A percentile compares a stretch with the other conserved stretches of the same genome.
Evolutionary conservation across 78 protist genomes (phyloP).

Genomic region (Chrysochromulina tobinii): DNA sequence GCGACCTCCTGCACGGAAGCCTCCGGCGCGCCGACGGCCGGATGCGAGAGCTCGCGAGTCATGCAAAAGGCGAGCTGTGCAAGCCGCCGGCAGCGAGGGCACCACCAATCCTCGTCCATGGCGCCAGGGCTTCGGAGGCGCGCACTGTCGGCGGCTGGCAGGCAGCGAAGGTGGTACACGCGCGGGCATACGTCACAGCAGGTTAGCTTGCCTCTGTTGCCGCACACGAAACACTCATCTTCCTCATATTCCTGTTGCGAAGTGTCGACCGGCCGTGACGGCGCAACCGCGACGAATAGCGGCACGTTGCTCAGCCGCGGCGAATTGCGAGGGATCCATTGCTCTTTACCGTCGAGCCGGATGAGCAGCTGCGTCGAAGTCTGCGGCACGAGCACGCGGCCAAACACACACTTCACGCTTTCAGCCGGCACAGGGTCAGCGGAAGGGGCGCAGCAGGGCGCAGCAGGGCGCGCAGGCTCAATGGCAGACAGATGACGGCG

Average conservation of each 20-base stretch:
- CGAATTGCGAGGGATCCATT: too few relatives aligned
- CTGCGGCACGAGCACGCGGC: too few relatives aligned
- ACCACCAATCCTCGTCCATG: neutral
- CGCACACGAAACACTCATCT: neutral
- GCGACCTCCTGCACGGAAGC: neutral
- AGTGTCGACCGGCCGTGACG: too few relatives aligned
- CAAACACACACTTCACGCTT: too few relatives aligned
- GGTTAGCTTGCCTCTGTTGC: neutral
- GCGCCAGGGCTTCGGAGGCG: neutral
- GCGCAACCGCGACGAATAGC: too few relatives aligned
- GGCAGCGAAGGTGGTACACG: neutral
- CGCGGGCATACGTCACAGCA: constrained; percentile 23
- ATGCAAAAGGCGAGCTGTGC: neutral
- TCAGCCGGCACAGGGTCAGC: too few relatives aligned
- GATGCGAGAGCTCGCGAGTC: neutral
- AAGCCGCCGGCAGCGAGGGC: neutral
- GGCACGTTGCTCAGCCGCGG: too few relatives aligned
- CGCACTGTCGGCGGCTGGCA: neutral
- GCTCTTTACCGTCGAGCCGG: too few relatives aligned
- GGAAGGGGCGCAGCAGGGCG: too few relatives aligned
- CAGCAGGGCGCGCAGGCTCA: too few relatives aligned
- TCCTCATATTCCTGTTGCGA: neutral
- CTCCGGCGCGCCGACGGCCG: neutral
- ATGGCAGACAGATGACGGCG: too few relatives aligned
- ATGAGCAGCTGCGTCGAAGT: too few relatives aligned